Evolutionary conservation across 148 eudicot genomes (phyloP).

Genomic region (Vaccinium macrocarpon): DNA sequence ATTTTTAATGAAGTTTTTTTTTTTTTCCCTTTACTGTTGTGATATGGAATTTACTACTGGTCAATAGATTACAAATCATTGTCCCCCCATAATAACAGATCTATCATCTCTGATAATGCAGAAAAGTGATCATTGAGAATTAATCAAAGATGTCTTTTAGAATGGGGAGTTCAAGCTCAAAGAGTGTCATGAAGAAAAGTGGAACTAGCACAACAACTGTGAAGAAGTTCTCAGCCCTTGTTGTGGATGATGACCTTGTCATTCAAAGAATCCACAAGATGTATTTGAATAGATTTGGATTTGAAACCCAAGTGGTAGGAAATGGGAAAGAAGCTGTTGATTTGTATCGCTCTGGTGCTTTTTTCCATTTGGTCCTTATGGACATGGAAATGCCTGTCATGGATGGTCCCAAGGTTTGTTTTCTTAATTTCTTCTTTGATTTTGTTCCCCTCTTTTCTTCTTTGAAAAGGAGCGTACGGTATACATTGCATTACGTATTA

Average conservation of each 20-base stretch:
- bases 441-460: neutral
- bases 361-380: conserved; percentile 27
- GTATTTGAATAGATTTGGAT: conserved; percentile 15
- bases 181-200: neutral
- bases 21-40: neutral
- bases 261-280: conserved; percentile 15
- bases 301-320: conserved; percentile 17
- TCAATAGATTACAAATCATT: neutral
- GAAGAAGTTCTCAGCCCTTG: conserved; percentile 11
- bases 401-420: conserved; percentile 25
- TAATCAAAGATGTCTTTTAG: neutral
- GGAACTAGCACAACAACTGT: neutral
- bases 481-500: too few species aligned
- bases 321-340: conserved; percentile 31
- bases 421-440: neutral
- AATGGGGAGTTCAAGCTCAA: neutral
- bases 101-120: neutral
- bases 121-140: neutral
- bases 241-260: conserved; percentile 23
- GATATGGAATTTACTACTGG: neutral
- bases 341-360: conserved; percentile 18
- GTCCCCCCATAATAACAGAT: neutral
- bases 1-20: too few species aligned
- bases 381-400: conserved; percentile 32
- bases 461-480: too few species aligned